A percentile compares a stretch with the other conserved stretches of the same genome.
phyloP scores from a whole-genome alignment of 768 basidiomycete species.

The Collybiopsis confluens region DNA sequence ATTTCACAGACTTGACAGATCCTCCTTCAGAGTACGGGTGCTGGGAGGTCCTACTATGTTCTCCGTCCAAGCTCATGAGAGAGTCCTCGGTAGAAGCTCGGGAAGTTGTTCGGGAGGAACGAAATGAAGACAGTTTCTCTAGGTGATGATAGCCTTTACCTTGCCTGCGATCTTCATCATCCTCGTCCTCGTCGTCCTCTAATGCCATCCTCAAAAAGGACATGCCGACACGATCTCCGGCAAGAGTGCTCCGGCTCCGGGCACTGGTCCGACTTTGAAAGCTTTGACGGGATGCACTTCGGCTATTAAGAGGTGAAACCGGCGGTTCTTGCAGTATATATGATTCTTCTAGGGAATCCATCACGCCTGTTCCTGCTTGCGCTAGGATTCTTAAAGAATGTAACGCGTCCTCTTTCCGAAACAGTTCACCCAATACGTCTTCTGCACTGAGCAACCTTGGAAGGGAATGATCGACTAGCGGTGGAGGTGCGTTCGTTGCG shows the following conservation, averaged over 20 bases:
- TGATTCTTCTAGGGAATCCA: not conserved
- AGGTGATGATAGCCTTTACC: not conserved
- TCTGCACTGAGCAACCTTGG: constrained; percentile 1
- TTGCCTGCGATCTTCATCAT: not conserved
- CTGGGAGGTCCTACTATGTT: not conserved
- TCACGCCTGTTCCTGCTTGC: not conserved
- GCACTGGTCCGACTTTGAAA: not conserved
- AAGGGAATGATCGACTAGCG: too few relatives aligned
- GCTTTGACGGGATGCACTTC: not conserved
- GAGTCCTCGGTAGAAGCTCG: too few relatives aligned
- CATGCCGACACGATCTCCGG: not conserved
- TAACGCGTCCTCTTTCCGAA: constrained; percentile 3
- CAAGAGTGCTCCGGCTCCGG: not conserved
- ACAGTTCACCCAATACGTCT: constrained; percentile 1
- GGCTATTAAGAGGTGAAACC: not conserved
- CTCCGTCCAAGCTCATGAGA: not conserved
- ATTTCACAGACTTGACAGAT: not conserved
- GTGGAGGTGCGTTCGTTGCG: too few relatives aligned
- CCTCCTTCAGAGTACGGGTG: not conserved
- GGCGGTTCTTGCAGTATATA: too few relatives aligned
- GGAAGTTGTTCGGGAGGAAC: not conserved
- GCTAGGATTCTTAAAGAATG: not conserved
- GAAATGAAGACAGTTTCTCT: not conserved
- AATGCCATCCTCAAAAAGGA: constrained; percentile 1
- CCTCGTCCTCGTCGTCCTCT: not conserved